Base-by-base conservation (phyloP, 2,329 filamentous ascomycete species). In the Fusarium bactridioides region DNA sequence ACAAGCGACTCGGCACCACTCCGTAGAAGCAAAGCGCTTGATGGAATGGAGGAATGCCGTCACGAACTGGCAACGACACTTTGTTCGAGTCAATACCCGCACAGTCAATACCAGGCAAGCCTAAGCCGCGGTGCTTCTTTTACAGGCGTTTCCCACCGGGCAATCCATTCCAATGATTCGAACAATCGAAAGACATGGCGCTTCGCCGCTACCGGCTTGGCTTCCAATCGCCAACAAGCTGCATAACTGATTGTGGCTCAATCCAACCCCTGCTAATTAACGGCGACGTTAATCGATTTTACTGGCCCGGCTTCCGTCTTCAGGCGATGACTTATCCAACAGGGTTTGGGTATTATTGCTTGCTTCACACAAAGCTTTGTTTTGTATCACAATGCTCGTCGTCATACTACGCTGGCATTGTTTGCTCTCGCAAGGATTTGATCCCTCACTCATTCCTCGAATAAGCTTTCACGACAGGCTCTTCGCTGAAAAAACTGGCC, bases 141-240 rank as follows among this genome's bases (percentile, higher is more conserved):
- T 64, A 69, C 51, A 41, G 58, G 55, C 37, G 50, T 41, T 55
- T 45, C 18, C 44, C 51, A 50, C 61, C 48, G 37, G 23, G 25
- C 23, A 66, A 54, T 29, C 31, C 62, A 73, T 76, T 76, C 69
- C 71, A 77, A 67, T 54, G 69, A 67, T 63, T 64, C 57, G 55
- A 56, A 64, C 25, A 61, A 61, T 64, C 57, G 53, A 59, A 62
- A 56, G 60, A 67, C 67, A 65, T 51, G 62, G 66, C 73, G 64
- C 64, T 73, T 70, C 71, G 70, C 73, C 56, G 70, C 62, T 69
- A 66, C 73, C 66, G 73, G 70, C 73, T 76, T 76, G 74, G 74
- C 74, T 67, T 47, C 64, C 71, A 64, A 64, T 53, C 61, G 50
- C 53, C 57, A 55, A 31, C 55, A 57, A 23, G 53, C 61, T 62